phyloP scores from a whole-genome alignment of 169 alveolate species.

The Plasmodium ovale region DNA sequence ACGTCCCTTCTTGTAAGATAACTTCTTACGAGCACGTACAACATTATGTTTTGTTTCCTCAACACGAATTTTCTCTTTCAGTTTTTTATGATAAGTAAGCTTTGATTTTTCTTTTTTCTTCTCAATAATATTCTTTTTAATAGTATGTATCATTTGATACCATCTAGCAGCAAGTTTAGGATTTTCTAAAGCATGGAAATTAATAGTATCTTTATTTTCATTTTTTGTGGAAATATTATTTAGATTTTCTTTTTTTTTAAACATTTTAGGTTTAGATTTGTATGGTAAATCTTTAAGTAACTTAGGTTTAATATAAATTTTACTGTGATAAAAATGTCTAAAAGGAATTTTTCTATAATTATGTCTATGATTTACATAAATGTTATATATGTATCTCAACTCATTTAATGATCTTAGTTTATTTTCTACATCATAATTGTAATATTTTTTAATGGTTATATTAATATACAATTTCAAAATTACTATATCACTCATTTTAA shows the following conservation, averaged over 20 bases:
- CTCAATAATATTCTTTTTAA: conserved; percentile 56
- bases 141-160: conserved; percentile 74
- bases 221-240: conserved; percentile 34
- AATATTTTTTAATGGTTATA: conserved; percentile 91
- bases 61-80: conserved; percentile 17
- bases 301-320: conserved; percentile 89
- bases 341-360: conserved; percentile 88
- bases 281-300: conserved; percentile 91
- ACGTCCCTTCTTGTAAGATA: conserved; percentile 17
- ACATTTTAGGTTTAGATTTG: conserved; percentile 87
- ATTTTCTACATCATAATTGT: conserved; percentile 90
- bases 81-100: conserved; percentile 49
- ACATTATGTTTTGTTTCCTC: conserved; percentile 28
- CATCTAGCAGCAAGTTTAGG: conserved; percentile 69
- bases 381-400: conserved; percentile 87
- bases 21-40: conserved; percentile 25
- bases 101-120: conserved; percentile 27
- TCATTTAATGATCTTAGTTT: conserved; percentile 91
- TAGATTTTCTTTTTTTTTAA: conserved; percentile 16
- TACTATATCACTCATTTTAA: conserved; percentile 96
- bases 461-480: conserved; percentile 95
- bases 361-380: conserved; percentile 83
- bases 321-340: conserved; percentile 78
- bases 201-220: conserved; percentile 70
- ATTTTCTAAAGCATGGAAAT: conserved; percentile 87